Percentiles rank a stretch among this genome's conserved stretches.
Evolutionary conservation across 306 rosid species (phyloP).

Genomic region (Medicago lupulina): DNA sequence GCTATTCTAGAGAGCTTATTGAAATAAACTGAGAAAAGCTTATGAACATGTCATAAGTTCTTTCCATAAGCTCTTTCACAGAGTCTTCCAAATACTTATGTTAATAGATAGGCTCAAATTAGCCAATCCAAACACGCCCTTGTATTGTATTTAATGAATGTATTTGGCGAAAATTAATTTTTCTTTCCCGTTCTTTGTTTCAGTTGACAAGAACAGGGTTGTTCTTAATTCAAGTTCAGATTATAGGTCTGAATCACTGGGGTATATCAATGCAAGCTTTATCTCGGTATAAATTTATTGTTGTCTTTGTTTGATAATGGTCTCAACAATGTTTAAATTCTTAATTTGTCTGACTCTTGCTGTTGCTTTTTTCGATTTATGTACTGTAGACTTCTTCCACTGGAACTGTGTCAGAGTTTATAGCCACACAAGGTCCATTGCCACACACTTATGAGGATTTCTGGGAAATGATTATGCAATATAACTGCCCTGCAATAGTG

Average conservation of each 20-base stretch:
- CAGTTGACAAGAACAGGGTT: constrained; percentile 80
- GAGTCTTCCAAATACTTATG: neutral
- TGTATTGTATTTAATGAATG: neutral
- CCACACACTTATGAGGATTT: constrained; percentile 92
- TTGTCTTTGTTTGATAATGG: constrained; percentile 19
- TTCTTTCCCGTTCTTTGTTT: constrained; percentile 29
- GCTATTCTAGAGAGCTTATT: neutral
- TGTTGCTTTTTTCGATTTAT: constrained; percentile 40
- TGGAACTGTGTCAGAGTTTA: constrained; percentile 66
- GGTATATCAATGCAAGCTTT: constrained; percentile 94
- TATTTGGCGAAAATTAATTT: constrained; percentile 17
- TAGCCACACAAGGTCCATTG: constrained; percentile 97
- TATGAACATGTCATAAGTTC: neutral
- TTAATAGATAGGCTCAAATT: neutral
- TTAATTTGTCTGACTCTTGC: constrained; percentile 40
- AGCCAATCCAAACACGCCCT: neutral
- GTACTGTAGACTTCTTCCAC: constrained; percentile 59
- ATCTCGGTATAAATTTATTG: constrained; percentile 53
- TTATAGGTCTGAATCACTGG: constrained; percentile 81
- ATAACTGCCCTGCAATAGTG: constrained; percentile 80
- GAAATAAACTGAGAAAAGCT: neutral
- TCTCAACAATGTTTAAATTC: constrained; percentile 14
- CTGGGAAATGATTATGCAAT: constrained; percentile 93
- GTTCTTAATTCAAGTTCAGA: constrained; percentile 74
- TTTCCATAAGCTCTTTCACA: neutral